These are phyloP conservation scores for Penicillium macrosclerotiorum DNA, from an alignment of 495 filamentous ascomycete genomes.

Conservation along the genomic window DNA sequence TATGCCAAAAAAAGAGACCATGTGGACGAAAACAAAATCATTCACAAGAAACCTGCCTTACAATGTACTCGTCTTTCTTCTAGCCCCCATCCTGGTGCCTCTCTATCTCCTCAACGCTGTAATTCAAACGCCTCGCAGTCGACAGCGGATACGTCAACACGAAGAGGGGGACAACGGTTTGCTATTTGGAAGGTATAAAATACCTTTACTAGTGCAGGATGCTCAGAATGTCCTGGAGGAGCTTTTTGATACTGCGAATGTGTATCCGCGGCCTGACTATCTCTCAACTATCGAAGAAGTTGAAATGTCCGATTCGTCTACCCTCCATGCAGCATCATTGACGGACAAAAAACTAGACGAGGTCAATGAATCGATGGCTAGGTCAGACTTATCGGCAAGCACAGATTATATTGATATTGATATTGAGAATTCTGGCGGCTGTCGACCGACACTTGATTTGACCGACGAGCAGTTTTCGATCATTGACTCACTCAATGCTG, in stretches of 20 bases:
- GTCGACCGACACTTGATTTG: slow-evolving; percentile 67
- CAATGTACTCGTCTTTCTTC: slow-evolving; percentile 57
- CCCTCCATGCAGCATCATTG: too few relatives aligned
- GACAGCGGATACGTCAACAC: slow-evolving; percentile 70
- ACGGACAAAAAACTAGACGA: too few relatives aligned
- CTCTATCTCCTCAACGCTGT: slow-evolving; percentile 73
- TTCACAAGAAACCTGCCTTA: slow-evolving; percentile 51
- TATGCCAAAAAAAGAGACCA: slow-evolving; percentile 30
- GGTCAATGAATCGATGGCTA: too few relatives aligned
- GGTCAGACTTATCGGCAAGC: too few relatives aligned
- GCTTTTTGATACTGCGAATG: slow-evolving; percentile 68
- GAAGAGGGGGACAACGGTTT: slow-evolving; percentile 66
- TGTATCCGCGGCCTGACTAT: slow-evolving; percentile 59
- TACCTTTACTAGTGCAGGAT: slow-evolving; percentile 72
- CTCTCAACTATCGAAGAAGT: slow-evolving; percentile 35
- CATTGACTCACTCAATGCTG: slow-evolving; percentile 68
- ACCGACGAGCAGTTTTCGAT: slow-evolving; percentile 78
- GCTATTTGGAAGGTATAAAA: slow-evolving; percentile 63
- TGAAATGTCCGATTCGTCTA: slow-evolving; percentile 4
- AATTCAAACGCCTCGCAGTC: slow-evolving; percentile 70
- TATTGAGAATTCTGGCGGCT: neutral
- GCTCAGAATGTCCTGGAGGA: slow-evolving; percentile 70
- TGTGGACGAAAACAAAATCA: slow-evolving; percentile 27
- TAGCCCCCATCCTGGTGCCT: slow-evolving; percentile 66
- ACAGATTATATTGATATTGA: neutral